These are phyloP conservation scores for Aspergillus novoparasiticus DNA, from an alignment of 2,329 filamentous ascomycete species.

Conservation along the genomic window DNA sequence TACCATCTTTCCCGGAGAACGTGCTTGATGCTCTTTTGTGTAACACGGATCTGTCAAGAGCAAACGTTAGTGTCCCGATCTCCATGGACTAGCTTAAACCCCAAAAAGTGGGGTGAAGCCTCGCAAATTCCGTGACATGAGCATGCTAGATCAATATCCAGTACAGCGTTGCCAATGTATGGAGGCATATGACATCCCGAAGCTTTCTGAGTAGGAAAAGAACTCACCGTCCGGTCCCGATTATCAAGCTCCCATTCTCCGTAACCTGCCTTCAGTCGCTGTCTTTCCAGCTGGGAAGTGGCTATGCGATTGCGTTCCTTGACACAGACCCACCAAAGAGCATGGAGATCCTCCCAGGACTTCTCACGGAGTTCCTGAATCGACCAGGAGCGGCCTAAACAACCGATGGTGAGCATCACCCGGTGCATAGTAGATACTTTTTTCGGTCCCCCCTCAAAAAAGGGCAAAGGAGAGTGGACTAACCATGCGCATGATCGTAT, in stretches of 20 bases:
- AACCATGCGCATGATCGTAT: constrained; percentile 70
- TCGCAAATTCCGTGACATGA: background rate
- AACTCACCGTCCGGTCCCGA: constrained; percentile 68
- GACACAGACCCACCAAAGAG: constrained; percentile 90
- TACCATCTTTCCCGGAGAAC: constrained; percentile 86
- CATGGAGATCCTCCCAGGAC: constrained; percentile 90
- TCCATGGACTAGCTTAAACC: background rate
- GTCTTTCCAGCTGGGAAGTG: constrained; percentile 73
- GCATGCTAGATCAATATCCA: background rate
- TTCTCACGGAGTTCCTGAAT: constrained; percentile 84
- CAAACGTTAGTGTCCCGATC: background rate
- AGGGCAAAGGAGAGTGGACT: constrained; percentile 19
- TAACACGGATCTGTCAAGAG: constrained; percentile 67
- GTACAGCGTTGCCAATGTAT: background rate
- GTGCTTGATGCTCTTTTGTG: constrained; percentile 82
- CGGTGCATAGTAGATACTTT: background rate
- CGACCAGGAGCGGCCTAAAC: constrained; percentile 73
- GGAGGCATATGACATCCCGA: background rate
- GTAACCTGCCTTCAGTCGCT: constrained; percentile 69
- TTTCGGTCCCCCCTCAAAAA: background rate
- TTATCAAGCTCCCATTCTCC: constrained; percentile 68
- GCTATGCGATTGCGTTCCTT: constrained; percentile 87
- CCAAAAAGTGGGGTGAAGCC: background rate
- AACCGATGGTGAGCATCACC: constrained; percentile 16
- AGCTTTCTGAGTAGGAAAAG: background rate